Base-by-base conservation (phyloP, 2,329 filamentous ascomycete genomes). In the Paracoccidioides brasiliensis region DNA sequence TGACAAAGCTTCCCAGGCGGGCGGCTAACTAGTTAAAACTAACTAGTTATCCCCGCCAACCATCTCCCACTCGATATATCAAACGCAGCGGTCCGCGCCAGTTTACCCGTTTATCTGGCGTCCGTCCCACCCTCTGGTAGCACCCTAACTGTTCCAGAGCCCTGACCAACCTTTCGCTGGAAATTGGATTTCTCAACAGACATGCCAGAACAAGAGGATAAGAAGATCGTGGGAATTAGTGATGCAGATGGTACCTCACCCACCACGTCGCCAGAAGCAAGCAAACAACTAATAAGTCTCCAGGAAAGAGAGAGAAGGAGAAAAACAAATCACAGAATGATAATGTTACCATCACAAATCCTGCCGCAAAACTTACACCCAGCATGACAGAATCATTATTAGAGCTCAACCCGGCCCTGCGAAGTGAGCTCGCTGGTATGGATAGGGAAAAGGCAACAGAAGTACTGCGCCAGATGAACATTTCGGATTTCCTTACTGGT, bases 371-470 rank as follows among this genome's bases (percentile, higher is more conserved):
- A 56, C 65, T 74, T 46, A 68, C 68, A 15, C 61, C 69, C 15
- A 69, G 72, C 54, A 64, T 70, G 61, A 65, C 69, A 33, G 67
- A 71, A 52, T 57, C 66, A 9, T 63, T 78, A 43, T 63, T 78
- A 45, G 72, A 74, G 54, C 69, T 70, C 65, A 79, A 79, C 60
- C 75, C 80, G 58, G 81, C 88, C 61, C 77, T 93, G 57, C 79
- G 88, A 64, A 77, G 79, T 54, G 81, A 89, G 63, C 83, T 90
- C 67, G 85, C 84, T n/a, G 82, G 81, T 3, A 76, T 90, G 62
- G 80, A 84, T 59, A 79, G 81, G 61, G 82, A 86, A 66, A 69
- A 75, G 55, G 71, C 74, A 1, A 70, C 76, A 51, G 74, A 81
- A 49, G 66, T 77, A 60, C 66, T 83, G 60, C 69, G 70, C 59